Evolutionary conservation across 2,329 filamentous ascomycete species (phyloP).

Genomic region (Colletotrichum euphorbiae): DNA sequence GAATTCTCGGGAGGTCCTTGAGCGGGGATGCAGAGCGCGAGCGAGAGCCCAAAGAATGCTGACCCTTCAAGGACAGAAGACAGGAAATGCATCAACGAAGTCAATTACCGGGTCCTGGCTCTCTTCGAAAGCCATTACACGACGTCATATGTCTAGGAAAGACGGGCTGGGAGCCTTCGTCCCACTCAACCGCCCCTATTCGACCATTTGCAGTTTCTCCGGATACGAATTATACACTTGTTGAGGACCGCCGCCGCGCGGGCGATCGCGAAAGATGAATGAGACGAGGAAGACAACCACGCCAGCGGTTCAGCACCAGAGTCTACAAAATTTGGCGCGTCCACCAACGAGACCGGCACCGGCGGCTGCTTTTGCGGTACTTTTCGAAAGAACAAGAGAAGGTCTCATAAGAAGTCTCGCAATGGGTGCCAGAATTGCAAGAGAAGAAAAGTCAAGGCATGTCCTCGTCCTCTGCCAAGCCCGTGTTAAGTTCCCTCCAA

Average conservation of each 20-base stretch:
- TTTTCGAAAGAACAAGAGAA: conserved; percentile 33
- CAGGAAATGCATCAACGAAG: conserved; percentile 2
- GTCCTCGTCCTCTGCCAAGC: background rate
- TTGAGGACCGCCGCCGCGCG: background rate
- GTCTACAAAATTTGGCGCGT: background rate
- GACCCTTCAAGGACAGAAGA: background rate
- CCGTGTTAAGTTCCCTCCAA: background rate
- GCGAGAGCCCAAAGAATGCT: background rate
- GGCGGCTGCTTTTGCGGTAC: conserved; percentile 24
- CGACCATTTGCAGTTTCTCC: background rate
- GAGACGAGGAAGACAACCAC: background rate
- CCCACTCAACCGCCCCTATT: background rate
- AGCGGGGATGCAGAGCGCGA: background rate
- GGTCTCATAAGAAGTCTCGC: conserved; percentile 39
- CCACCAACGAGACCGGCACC: background rate
- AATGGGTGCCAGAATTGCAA: conserved; percentile 41
- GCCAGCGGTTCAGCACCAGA: background rate
- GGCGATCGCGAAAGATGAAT: conserved; percentile 23
- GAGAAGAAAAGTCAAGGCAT: conserved; percentile 40
- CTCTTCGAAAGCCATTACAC: background rate
- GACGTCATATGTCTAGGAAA: conserved; percentile 2
- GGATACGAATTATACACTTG: background rate
- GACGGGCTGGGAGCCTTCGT: conserved; percentile 8
- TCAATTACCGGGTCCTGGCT: conserved; percentile 3
- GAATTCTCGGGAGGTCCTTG: background rate